Evolutionary conservation across 2,329 filamentous ascomycete genomes (phyloP).

Genomic region (Fusarium humuli): DNA sequence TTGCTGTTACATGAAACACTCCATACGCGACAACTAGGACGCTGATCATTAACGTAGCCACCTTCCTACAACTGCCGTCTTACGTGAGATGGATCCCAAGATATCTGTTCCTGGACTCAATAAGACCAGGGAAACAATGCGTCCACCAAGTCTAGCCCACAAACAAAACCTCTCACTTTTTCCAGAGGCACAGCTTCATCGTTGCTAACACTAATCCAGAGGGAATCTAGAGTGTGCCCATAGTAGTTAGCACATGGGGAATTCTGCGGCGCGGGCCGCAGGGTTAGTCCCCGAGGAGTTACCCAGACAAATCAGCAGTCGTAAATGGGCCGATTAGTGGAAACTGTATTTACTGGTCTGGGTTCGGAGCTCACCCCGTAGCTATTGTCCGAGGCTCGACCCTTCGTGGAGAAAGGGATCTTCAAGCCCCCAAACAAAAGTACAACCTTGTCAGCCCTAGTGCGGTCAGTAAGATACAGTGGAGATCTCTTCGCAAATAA

Average conservation of each 20-base stretch:
- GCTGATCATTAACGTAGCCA: neutral
- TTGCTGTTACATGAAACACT: neutral
- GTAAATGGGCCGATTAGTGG: neutral
- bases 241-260: neutral
- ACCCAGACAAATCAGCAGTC: neutral
- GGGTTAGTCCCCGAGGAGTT: neutral
- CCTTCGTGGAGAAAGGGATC: neutral
- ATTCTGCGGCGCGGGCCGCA: neutral
- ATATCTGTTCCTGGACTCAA: too few species aligned
- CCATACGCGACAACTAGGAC: neutral
- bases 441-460: neutral
- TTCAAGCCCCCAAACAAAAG: neutral
- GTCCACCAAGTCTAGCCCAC: too few species aligned
- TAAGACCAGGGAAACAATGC: too few species aligned
- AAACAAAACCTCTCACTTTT: neutral
- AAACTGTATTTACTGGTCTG: neutral
- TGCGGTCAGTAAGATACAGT: neutral
- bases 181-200: neutral
- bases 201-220: neutral
- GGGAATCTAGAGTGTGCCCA: neutral
- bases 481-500: neutral
- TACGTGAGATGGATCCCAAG: neutral
- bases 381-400: neutral
- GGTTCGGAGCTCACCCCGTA: neutral
- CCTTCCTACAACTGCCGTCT: neutral